A percentile compares a stretch with the other conserved stretches of the same genome.
Conservation (phyloP, 371 early-diverging fungal genomes). For the Aphelidium insulamus region DNA sequence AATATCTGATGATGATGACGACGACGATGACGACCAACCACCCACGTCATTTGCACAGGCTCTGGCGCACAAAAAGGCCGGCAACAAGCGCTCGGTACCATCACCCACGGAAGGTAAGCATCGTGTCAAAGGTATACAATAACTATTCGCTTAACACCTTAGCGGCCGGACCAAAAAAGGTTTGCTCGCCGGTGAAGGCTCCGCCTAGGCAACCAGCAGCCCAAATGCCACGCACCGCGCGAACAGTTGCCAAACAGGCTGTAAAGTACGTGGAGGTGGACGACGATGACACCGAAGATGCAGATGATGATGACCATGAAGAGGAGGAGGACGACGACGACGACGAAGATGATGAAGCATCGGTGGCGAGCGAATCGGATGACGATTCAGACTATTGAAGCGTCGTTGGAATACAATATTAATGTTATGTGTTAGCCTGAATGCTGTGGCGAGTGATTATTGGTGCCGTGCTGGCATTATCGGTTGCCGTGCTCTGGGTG, state of each 20-base stretch:
- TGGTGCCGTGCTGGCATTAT: too few species aligned
- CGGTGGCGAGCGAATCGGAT: not conserved
- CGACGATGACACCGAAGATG: conserved; percentile 6
- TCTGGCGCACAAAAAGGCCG: conserved; percentile 2
- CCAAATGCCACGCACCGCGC: too few species aligned
- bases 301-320: conserved; percentile 7
- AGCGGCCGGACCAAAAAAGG: not conserved
- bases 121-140: not conserved
- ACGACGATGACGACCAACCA: conserved; percentile 2
- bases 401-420: too few species aligned
- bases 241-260: too few species aligned
- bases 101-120: not conserved
- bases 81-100: conserved; percentile 9
- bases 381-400: conserved; percentile 4
- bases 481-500: too few species aligned
- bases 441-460: too few species aligned
- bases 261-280: conserved; percentile 3
- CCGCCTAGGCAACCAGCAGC: not conserved
- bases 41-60: not conserved
- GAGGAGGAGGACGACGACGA: too few species aligned
- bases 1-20: conserved; percentile 7
- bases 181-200: not conserved
- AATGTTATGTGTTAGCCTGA: too few species aligned
- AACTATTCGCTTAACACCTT: not conserved
- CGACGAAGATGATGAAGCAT: conserved; percentile 5